phyloP scores from a whole-genome alignment of 768 basidiomycete species.

The Pleurotus tuoliensis region DNA sequence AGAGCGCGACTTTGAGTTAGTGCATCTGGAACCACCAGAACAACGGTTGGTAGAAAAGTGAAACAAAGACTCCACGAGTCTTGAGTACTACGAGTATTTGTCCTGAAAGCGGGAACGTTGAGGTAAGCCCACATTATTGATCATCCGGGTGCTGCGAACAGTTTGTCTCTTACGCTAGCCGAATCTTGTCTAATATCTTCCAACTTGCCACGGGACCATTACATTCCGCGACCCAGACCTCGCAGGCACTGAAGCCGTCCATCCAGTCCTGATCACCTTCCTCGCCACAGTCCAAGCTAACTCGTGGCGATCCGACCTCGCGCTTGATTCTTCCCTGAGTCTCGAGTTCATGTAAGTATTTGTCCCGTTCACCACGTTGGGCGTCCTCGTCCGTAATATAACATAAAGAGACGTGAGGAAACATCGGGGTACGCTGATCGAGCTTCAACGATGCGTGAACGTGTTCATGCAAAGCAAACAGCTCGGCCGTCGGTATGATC shows the following conservation, averaged over 20 bases:
- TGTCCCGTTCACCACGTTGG: constrained; percentile 43
- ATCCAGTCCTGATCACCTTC: constrained; percentile 28
- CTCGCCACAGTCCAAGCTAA: constrained; percentile 30
- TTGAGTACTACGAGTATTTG: too few relatives aligned
- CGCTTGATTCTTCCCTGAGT: constrained; percentile 27
- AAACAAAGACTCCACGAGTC: too few relatives aligned
- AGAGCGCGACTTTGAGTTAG: too few relatives aligned
- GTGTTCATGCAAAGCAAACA: constrained; percentile 44
- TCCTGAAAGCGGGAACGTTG: background rate
- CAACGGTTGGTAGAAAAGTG: too few relatives aligned
- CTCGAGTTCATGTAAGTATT: constrained; percentile 40
- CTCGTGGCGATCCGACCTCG: constrained; percentile 13
- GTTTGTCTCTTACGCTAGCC: constrained; percentile 5
- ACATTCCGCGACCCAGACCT: constrained; percentile 60
- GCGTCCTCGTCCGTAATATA: constrained; percentile 71
- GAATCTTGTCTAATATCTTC: constrained; percentile 42
- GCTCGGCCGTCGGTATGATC: constrained; percentile 38
- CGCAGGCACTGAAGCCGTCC: constrained; percentile 37
- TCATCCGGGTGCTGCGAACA: background rate
- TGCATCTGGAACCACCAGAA: too few relatives aligned
- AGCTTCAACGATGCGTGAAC: constrained; percentile 37
- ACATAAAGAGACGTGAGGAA: constrained; percentile 71
- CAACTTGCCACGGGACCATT: constrained; percentile 59
- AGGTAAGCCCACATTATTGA: background rate
- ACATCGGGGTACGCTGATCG: constrained; percentile 48